Evolutionary conservation across 2,329 filamentous ascomycete species (phyloP), one percentile per base, ranked within the genome.

Genomic region (Cordyceps cicadae): DNA sequence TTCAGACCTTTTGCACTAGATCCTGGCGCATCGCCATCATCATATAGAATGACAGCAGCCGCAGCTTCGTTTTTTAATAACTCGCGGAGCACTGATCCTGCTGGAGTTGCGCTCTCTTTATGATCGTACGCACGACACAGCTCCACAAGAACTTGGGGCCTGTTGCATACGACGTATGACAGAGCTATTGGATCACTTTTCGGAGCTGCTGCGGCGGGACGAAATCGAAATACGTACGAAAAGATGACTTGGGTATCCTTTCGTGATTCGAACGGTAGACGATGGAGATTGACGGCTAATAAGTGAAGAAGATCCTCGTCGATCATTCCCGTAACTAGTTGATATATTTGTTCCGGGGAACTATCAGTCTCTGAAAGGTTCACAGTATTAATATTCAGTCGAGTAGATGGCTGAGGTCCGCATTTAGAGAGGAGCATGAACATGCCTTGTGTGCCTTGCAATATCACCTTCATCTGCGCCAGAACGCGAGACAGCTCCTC

Each of bases 161-260:
- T 84, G 67, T 90, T 87, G 69, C 90, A 88, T 64, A 96, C 87
- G 62, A 97, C 89, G 72, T 96, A 95, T 66, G 90, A 89, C 61
- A 99, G 81, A 29, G 94, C 92, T 55, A 92, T 85, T 0, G 92
- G 91, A 64, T 95, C 90, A 66, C 81, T 83, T 69, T 86, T 85
- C 14, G 83, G 80, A 21, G 87, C 85, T 2, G 82, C 83, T 49
- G 82, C 84, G 48, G 85, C 79, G 6, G 88, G 88, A 65, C 90
- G 89, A 79, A 94, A 97, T 66, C 92, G 90, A 72, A 97, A 91
- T 66, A 95, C 89, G 73, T 93, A 94, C 46, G 92, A 96, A 77
- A 97, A 94, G 71, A 97, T 94, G 64, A 94, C 90, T 72, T 97
- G 93, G 14, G 90, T 90, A 71, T 97, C 93, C 78, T 97, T 97